Evolutionary conservation across 495 filamentous ascomycete genomes (phyloP).

Genomic region (Lindgomyces ingoldianus): DNA sequence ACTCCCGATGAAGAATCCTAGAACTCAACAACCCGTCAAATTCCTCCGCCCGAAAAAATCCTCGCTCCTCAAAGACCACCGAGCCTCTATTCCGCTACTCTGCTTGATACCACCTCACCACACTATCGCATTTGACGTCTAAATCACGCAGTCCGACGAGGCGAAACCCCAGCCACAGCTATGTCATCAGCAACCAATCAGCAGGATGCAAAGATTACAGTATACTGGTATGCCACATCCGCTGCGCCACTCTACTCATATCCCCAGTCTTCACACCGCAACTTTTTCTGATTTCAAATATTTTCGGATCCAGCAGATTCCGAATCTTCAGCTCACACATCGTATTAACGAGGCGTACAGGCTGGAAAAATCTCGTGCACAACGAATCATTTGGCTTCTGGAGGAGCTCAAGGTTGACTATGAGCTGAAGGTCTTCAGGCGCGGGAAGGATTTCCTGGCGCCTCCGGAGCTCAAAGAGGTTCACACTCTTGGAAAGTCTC

Average conservation of each 20-base stretch:
- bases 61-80: not conserved
- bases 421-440: slow-evolving; percentile 73
- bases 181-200: slow-evolving; percentile 30
- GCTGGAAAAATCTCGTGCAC: slow-evolving; percentile 76
- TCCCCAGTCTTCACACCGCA: not conserved
- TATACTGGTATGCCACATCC: slow-evolving; percentile 62
- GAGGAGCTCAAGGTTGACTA: slow-evolving; percentile 81
- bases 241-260: not conserved
- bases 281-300: not conserved
- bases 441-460: slow-evolving; percentile 61
- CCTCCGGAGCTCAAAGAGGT: slow-evolving; percentile 71
- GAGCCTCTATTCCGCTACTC: not conserved
- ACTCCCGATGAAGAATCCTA: not conserved
- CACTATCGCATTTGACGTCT: not conserved
- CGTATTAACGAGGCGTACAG: slow-evolving; percentile 45
- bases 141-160: slow-evolving; percentile 20
- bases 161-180: not conserved
- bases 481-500: slow-evolving; percentile 85
- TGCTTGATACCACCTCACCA: not conserved
- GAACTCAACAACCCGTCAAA: too few relatives aligned
- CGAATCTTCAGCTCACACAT: slow-evolving; percentile 7
- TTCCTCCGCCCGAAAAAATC: not conserved
- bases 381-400: slow-evolving; percentile 86
- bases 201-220: slow-evolving; percentile 62
- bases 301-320: not conserved